These are phyloP conservation scores for Leavenworthia alabamica DNA, from an alignment of 345 rosid genomes.

Conservation along the genomic window DNA sequence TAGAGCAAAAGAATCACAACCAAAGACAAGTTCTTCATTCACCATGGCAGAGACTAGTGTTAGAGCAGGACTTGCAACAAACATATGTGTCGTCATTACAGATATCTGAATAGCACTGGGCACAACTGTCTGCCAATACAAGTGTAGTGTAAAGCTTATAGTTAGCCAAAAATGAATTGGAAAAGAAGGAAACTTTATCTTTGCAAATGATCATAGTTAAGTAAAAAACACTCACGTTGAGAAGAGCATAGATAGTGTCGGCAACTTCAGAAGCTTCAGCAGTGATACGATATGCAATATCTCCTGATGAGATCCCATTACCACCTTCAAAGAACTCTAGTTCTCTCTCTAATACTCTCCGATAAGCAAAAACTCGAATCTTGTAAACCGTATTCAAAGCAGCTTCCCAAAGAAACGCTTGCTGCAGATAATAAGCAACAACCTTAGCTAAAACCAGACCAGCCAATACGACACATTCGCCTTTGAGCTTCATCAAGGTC, in stretches of 20 bases:
- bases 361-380: slow-evolving; percentile 60
- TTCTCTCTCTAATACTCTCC: slow-evolving; percentile 61
- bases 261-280: slow-evolving; percentile 82
- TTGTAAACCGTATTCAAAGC: slow-evolving; percentile 46
- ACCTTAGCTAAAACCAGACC: slow-evolving; percentile 44
- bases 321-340: slow-evolving; percentile 74
- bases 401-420: slow-evolving; percentile 81
- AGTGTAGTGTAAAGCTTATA: not conserved
- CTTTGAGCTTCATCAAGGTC: slow-evolving; percentile 25
- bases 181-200: not conserved
- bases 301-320: slow-evolving; percentile 57
- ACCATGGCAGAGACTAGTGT: slow-evolving; percentile 77
- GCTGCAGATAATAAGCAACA: slow-evolving; percentile 62
- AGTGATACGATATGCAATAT: slow-evolving; percentile 70
- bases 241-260: slow-evolving; percentile 65
- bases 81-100: slow-evolving; percentile 76
- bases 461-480: slow-evolving; percentile 41
- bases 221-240: slow-evolving; percentile 82
- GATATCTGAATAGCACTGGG: slow-evolving; percentile 72
- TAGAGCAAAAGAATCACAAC: not conserved
- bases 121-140: slow-evolving; percentile 58
- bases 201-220: not conserved
- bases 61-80: slow-evolving; percentile 68
- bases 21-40: slow-evolving; percentile 19
- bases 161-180: not conserved